These are phyloP conservation scores for Populus euphratica DNA, from an alignment of 345 rosid species.

Conservation along the genomic window DNA sequence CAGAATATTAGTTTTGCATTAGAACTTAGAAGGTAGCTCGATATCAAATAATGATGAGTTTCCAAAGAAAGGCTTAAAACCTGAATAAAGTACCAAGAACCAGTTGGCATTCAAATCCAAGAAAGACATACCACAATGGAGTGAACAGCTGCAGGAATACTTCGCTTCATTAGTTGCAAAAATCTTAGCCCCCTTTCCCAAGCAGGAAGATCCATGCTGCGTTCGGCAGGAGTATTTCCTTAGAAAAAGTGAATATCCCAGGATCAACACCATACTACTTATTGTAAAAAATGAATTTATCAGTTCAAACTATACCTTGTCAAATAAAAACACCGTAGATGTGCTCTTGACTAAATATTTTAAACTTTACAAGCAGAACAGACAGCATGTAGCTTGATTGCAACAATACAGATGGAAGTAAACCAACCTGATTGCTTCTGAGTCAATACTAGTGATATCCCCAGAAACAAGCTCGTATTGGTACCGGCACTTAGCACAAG, in stretches of 20 bases:
- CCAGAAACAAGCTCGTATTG: constrained; percentile 94
- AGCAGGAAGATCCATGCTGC: constrained; percentile 95
- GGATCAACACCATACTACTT: constrained; percentile 70
- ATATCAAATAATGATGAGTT: too few species aligned
- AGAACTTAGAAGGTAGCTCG: neutral
- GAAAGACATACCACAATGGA: constrained; percentile 75
- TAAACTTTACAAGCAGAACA: neutral
- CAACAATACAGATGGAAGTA: constrained; percentile 19
- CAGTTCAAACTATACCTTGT: neutral
- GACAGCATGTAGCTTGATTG: neutral
- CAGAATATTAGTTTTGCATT: neutral
- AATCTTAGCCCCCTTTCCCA: constrained; percentile 89
- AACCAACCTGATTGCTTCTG: constrained; percentile 89
- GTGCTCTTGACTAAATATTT: neutral
- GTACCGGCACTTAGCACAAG: constrained; percentile 86
- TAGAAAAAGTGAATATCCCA: constrained; percentile 93
- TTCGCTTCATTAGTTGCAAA: constrained; percentile 66
- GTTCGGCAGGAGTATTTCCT: constrained; percentile 99
- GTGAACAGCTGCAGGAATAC: constrained; percentile 71
- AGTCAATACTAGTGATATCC: constrained; percentile 58
- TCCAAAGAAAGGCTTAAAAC: too few species aligned
- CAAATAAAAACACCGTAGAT: neutral
- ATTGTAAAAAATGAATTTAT: constrained; percentile 9
- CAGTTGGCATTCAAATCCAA: neutral
- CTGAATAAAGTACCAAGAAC: neutral